Evolutionary conservation across 306 rosid genomes (phyloP), one percentile per base, ranked within the genome.

Genomic region (Castanospermum australe): DNA sequence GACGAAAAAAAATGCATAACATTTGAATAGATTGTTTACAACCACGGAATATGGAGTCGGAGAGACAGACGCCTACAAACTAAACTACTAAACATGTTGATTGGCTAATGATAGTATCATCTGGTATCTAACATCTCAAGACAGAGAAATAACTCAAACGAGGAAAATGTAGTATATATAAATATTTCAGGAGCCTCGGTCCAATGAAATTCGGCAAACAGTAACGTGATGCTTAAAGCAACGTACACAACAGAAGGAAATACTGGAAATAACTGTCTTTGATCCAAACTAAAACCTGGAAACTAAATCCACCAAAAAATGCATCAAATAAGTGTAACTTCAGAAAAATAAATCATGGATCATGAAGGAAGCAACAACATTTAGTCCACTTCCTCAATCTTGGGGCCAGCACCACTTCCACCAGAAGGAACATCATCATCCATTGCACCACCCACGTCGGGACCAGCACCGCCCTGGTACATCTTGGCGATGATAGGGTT

Each of bases 381-480:
- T 78, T 78, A 83, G 83, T 83, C 86, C 4, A 83, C 86, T 36
- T 83, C 86, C 72, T 83, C 86, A 56, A 83, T 78, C 83, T 83
- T 83, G 0, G 86, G 86, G 48, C 83, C 80, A 17, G 80, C 80
- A 83, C 86, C 86, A 2, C 79, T 36, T 52, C 60, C 80, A 52
- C 71, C 80, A 8, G 83, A 44, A 10, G 86, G 86, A 65, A 59
- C 66, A 4, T 83, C 86, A 0, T 83, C 82, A 33, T 64, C 86
- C 0, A 77, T 67, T 0, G 71, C 65, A 56, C 39, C 79, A 51
- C 79, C 86, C 24, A 45, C 70, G 51, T 77, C 86, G 0, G 86
- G 86, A 36, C 60, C 76, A 0, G 91, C 93, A 5, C 91, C 88
- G 2, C 88, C 93, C 73, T 89, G 91, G 77, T 89, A 83, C 86